Evolutionary conservation across 768 basidiomycete species (phyloP).

Genomic region (Exidia glandulosa): DNA sequence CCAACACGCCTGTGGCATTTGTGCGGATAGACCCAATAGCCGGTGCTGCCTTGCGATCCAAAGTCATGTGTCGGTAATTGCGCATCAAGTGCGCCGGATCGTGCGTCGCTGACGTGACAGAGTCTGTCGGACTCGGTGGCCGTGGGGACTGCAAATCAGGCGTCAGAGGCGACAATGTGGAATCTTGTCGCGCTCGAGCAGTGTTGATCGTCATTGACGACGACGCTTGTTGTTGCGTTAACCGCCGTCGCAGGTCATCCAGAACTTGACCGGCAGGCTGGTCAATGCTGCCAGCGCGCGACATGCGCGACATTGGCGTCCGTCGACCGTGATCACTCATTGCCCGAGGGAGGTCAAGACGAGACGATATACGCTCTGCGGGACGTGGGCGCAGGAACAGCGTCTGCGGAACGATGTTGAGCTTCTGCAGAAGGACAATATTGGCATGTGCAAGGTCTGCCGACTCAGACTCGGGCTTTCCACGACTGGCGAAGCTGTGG

Average conservation of each 20-base stretch:
- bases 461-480: conserved; percentile 49
- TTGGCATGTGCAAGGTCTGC: conserved; percentile 49
- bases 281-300: conserved; percentile 6
- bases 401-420: conserved; percentile 83
- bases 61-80: conserved; percentile 38
- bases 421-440: conserved; percentile 72
- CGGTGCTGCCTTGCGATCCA: conserved; percentile 79
- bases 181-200: neutral
- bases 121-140: conserved; percentile 74
- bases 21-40: conserved; percentile 78
- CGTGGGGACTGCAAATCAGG: conserved; percentile 12
- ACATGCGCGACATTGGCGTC: conserved; percentile 1
- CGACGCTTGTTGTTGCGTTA: neutral
- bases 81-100: conserved; percentile 32
- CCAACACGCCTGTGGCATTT: conserved; percentile 73
- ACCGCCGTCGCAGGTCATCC: neutral
- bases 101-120: conserved; percentile 60
- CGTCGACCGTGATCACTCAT: neutral
- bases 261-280: neutral
- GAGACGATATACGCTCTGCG: conserved; percentile 19
- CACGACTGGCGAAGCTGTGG: conserved; percentile 53
- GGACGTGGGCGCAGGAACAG: conserved; percentile 54
- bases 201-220: neutral
- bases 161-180: neutral
- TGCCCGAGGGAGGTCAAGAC: neutral